Evolutionary conservation across 208 protist species (phyloP).

Genomic region (Wallacemonas sp.): DNA sequence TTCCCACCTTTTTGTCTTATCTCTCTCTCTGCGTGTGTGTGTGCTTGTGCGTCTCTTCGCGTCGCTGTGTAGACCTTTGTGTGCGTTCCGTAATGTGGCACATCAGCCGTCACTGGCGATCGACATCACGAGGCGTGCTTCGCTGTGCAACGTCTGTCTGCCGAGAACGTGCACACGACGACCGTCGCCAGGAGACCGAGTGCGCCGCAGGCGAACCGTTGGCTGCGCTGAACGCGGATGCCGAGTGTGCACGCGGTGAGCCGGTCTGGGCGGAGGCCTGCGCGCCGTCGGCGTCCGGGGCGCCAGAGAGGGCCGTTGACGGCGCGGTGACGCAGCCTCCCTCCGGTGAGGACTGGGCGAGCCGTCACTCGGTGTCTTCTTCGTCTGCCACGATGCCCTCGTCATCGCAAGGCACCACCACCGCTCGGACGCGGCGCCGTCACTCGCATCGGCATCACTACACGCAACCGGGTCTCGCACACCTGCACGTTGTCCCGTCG

Average conservation of each 20-base stretch:
- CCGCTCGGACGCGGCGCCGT: background rate
- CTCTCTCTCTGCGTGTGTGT: no score
- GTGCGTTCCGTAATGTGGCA: no score
- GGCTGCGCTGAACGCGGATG: constrained; percentile 1
- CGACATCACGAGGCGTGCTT: background rate
- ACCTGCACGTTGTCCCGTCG: background rate
- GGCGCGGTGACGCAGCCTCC: no score
- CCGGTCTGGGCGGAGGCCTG: background rate
- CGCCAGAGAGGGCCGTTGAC: no score
- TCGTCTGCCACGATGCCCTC: background rate
- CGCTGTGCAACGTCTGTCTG: background rate
- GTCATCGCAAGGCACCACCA: background rate
- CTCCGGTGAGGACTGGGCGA: no score
- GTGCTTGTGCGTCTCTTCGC: no score
- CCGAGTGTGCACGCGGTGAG: background rate
- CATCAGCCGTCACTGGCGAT: background rate
- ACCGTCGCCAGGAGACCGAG: background rate
- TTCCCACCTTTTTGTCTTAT: no score
- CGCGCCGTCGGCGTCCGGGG: no score
- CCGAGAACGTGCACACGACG: background rate
- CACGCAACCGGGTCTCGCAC: background rate
- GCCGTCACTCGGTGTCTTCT: background rate
- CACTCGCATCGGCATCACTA: background rate
- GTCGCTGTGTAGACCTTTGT: no score
- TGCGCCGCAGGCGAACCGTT: background rate